phyloP scores from a whole-genome alignment of 179 eudicot species.

The Silene coronaria region DNA sequence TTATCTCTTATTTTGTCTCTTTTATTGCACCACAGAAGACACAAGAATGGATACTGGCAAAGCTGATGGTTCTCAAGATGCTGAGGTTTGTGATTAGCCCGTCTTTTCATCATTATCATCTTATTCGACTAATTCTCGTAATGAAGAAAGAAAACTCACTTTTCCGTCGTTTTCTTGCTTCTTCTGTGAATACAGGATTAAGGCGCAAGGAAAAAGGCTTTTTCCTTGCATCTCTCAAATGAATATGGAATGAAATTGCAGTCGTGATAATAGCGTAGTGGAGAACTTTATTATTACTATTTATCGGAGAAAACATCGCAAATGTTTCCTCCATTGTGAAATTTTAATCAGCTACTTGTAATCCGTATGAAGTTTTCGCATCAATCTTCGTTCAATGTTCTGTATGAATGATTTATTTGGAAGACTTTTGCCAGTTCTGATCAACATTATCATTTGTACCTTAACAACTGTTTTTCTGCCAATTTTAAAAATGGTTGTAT shows the following conservation, averaged over 20 bases:
- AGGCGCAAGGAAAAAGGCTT: not conserved
- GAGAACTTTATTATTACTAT: not conserved
- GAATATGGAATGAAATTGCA: not conserved
- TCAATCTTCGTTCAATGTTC: not conserved
- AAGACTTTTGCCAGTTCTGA: not conserved
- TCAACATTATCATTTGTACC: not conserved
- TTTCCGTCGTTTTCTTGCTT: not conserved
- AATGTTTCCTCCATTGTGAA: slow-evolving; percentile 5
- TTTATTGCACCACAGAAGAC: slow-evolving; percentile 10
- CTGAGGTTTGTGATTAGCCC: slow-evolving; percentile 10
- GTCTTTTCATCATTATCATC: not conserved
- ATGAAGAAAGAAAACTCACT: not conserved
- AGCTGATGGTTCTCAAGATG: slow-evolving; percentile 18
- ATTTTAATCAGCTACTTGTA: slow-evolving; percentile 1
- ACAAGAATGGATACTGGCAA: slow-evolving; percentile 13
- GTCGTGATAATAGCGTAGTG: slow-evolving; percentile 2
- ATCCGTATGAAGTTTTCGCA: not conserved
- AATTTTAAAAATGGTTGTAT: too few relatives aligned
- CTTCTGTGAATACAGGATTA: slow-evolving; percentile 8
- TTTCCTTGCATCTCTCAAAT: slow-evolving; percentile 2
- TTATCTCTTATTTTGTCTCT: not conserved
- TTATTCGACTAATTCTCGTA: not conserved
- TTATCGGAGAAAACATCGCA: not conserved
- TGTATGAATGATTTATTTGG: not conserved
- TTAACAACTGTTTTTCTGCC: too few relatives aligned